Conservation (phyloP, 78 protist genomes). For the Protostelium mycophagum region DNA sequence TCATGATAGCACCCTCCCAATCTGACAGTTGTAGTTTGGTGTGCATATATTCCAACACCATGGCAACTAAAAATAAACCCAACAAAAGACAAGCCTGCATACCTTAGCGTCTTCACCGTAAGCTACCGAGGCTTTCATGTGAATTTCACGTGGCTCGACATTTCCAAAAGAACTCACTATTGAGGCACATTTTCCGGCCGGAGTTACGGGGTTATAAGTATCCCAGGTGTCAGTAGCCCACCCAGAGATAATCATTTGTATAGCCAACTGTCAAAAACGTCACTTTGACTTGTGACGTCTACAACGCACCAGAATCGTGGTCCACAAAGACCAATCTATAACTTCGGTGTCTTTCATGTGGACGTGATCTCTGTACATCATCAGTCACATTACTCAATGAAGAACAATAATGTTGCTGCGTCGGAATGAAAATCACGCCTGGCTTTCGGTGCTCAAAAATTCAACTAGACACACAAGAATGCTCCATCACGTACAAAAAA, state of each 20-base stretch:
- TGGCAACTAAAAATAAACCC: background rate
- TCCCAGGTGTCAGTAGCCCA: background rate
- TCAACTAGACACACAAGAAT: too few relatives aligned
- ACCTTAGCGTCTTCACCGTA: too few relatives aligned
- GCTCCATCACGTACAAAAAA: too few relatives aligned
- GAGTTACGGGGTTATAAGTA: background rate
- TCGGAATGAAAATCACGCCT: too few relatives aligned
- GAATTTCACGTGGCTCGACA: too few relatives aligned
- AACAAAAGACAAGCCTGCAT: background rate
- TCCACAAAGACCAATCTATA: too few relatives aligned
- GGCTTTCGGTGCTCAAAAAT: too few relatives aligned
- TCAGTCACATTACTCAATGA: background rate
- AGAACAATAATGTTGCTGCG: too few relatives aligned
- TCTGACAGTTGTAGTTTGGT: background rate
- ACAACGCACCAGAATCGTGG: too few relatives aligned
- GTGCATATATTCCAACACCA: background rate
- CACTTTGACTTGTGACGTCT: too few relatives aligned
- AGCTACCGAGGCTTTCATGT: too few relatives aligned
- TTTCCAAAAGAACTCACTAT: background rate
- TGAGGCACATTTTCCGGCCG: background rate
- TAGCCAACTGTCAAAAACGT: background rate
- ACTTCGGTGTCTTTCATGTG: background rate
- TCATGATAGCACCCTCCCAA: background rate
- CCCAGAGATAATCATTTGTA: background rate
- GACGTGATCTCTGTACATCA: background rate